Conservation (phyloP, 2,329 filamentous ascomycete species). For the Parafenestella ontariensis region DNA sequence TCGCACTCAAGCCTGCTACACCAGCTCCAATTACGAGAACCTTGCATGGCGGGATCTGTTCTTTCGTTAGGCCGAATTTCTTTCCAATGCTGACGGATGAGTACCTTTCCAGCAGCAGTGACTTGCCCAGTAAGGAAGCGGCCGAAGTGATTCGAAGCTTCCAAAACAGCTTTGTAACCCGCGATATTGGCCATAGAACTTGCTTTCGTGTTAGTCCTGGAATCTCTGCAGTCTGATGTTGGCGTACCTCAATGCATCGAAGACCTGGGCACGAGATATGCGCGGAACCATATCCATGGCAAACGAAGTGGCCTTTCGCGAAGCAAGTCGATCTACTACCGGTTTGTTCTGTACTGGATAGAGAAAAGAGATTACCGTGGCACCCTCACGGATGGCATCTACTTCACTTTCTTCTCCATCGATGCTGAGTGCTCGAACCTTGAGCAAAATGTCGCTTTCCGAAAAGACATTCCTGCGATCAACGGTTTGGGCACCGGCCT, state of each 20-base stretch:
- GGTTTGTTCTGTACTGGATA: conserved; percentile 82
- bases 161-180: conserved; percentile 89
- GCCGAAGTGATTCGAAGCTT: conserved; percentile 88
- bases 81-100: neutral
- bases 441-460: conserved; percentile 79
- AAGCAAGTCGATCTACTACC: conserved; percentile 75
- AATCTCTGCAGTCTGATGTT: neutral
- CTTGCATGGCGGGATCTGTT: conserved; percentile 86
- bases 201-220: conserved; percentile 13
- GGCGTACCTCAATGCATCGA: conserved; percentile 71
- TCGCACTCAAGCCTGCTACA: conserved; percentile 86
- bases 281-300: conserved; percentile 94
- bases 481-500: conserved; percentile 79
- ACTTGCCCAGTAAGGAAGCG: conserved; percentile 89
- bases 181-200: conserved; percentile 96
- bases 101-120: conserved; percentile 75
- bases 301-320: conserved; percentile 75
- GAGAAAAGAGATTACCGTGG: conserved; percentile 81
- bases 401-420: conserved; percentile 69
- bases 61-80: conserved; percentile 2
- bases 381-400: conserved; percentile 69
- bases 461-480: conserved; percentile 74
- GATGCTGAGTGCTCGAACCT: conserved; percentile 76
- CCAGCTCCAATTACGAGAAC: conserved; percentile 89
- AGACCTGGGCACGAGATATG: conserved; percentile 86